Evolutionary conservation across 1,284 basidiomycete genomes (phyloP).

Genomic region (Spongispora temasekensis): DNA sequence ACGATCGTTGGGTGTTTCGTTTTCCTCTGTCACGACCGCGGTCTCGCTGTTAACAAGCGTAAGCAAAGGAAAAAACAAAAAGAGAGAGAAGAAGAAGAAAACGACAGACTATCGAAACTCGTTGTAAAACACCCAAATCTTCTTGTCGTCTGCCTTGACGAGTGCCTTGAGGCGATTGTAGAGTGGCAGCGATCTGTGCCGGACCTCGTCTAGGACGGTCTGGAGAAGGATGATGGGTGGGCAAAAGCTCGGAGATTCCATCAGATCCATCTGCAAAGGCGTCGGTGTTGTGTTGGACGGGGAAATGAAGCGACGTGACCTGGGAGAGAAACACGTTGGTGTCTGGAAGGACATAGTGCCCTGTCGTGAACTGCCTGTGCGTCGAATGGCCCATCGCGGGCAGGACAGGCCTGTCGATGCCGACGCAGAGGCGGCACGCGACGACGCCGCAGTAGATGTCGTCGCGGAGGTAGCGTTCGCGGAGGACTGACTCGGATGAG

Average conservation of each 20-base stretch:
- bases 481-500: conserved; percentile 68
- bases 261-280: conserved; percentile 79
- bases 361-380: conserved; percentile 56
- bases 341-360: conserved; percentile 90
- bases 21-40: conserved; percentile 69
- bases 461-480: conserved; percentile 92
- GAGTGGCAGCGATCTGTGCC: conserved; percentile 91
- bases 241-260: conserved; percentile 75
- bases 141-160: conserved; percentile 78
- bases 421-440: conserved; percentile 64
- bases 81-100: neutral
- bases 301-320: conserved; percentile 30
- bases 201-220: conserved; percentile 94
- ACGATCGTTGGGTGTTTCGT: conserved; percentile 86
- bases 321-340: conserved; percentile 96
- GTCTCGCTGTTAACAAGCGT: conserved; percentile 62
- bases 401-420: conserved; percentile 41
- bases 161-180: conserved; percentile 90
- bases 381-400: conserved; percentile 52
- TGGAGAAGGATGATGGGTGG: conserved; percentile 89
- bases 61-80: conserved; percentile 3
- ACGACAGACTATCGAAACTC: conserved; percentile 77
- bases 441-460: conserved; percentile 92
- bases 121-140: conserved; percentile 89
- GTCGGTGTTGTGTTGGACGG: neutral